Percentiles rank a stretch among this genome's conserved stretches.
These are phyloP conservation scores for Mycena sp. DNA, from an alignment of 1,284 basidiomycete genomes.

Conservation along the genomic window DNA sequence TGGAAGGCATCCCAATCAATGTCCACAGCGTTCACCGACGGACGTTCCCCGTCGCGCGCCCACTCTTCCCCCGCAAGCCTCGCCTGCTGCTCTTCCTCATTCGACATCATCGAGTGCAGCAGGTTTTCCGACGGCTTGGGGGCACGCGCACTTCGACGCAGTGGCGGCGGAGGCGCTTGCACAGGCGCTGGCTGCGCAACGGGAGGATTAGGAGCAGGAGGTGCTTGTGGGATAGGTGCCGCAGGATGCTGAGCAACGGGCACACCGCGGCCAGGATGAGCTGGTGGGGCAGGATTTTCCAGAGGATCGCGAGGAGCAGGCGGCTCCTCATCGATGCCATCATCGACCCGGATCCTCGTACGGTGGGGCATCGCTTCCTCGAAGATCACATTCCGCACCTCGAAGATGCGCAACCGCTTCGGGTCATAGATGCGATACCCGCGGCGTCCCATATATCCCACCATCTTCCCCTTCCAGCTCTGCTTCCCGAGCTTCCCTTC, in stretches of 20 bases:
- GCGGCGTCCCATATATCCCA: slow-evolving; percentile 18
- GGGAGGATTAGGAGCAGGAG: not conserved
- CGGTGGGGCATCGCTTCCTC: slow-evolving; percentile 23
- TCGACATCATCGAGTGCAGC: not conserved
- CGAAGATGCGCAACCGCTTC: not conserved
- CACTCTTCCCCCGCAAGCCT: slow-evolving; percentile 5
- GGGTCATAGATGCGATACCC: slow-evolving; percentile 20
- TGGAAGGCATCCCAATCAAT: not conserved
- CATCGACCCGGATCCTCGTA: not conserved
- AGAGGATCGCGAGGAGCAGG: not conserved
- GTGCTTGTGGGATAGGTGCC: no score
- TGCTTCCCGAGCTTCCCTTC: slow-evolving; percentile 13
- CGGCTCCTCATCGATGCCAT: not conserved
- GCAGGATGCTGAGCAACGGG: no score
- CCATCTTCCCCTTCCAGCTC: slow-evolving; percentile 12
- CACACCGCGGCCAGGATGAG: no score
- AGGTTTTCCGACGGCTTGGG: not conserved
- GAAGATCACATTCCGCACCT: slow-evolving; percentile 10
- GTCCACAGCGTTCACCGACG: slow-evolving; percentile 1
- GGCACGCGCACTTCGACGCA: not conserved
- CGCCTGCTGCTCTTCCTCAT: not conserved
- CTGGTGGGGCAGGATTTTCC: no score
- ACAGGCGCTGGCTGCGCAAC: not conserved
- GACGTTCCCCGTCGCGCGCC: not conserved
- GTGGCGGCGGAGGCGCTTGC: not conserved